These are phyloP conservation scores for Carex sylvatica DNA, from an alignment of 202 grass and related monocot genomes.

Conservation along the genomic window DNA sequence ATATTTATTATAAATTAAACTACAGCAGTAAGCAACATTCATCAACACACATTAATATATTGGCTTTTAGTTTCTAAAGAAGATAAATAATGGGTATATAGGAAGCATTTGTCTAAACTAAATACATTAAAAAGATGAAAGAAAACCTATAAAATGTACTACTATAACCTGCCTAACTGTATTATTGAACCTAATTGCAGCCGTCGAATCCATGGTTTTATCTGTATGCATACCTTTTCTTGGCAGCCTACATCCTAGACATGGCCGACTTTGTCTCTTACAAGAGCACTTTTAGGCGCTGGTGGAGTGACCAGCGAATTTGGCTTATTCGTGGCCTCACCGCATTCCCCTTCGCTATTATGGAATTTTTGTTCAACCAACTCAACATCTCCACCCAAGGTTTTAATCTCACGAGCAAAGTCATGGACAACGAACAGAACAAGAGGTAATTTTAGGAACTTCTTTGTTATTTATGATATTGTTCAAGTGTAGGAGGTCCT, in stretches of 20 bases:
- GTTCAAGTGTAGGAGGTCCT: neutral
- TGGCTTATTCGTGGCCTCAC: slow-evolving; percentile 28
- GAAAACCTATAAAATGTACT: neutral
- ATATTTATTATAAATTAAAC: neutral
- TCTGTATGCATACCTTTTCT: slow-evolving; percentile 36
- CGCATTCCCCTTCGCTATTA: slow-evolving; percentile 20
- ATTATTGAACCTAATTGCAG: neutral
- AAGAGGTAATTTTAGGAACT: neutral
- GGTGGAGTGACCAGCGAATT: slow-evolving; percentile 41
- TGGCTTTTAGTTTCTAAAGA: too few relatives aligned
- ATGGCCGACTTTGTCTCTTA: slow-evolving; percentile 15
- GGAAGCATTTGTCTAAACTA: neutral
- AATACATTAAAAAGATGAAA: neutral
- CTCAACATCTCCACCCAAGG: slow-evolving; percentile 28
- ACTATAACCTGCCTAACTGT: neutral
- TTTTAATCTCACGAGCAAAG: slow-evolving; percentile 42
- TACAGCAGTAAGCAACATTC: too few relatives aligned
- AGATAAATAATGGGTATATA: neutral
- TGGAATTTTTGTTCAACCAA: slow-evolving; percentile 28
- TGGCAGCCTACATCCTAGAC: slow-evolving; percentile 23
- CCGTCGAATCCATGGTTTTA: slow-evolving; percentile 37
- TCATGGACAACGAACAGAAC: slow-evolving; percentile 26
- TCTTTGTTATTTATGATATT: neutral
- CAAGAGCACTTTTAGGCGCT: neutral
- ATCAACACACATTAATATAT: neutral